These are phyloP conservation scores for Eucalyptus melliodora DNA, from an alignment of 345 rosid species.

Conservation along the genomic window DNA sequence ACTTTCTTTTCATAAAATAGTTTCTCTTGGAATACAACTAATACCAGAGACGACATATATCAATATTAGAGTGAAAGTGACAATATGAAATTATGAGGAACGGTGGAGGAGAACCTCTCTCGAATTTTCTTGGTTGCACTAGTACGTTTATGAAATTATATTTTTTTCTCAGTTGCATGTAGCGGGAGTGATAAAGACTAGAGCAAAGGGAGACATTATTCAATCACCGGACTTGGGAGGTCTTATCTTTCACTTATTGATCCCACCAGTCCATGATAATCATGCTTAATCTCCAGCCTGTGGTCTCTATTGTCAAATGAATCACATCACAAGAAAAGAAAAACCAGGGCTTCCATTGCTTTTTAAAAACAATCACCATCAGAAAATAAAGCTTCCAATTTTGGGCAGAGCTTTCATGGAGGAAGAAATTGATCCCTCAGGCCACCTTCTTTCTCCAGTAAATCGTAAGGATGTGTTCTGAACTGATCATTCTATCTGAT, in stretches of 20 bases:
- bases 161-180: neutral
- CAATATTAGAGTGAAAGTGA: neutral
- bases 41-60: rapidly evolving
- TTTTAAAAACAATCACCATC: neutral
- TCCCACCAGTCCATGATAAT: neutral
- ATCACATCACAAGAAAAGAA: neutral
- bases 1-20: neutral
- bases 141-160: neutral
- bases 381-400: neutral
- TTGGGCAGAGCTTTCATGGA: neutral
- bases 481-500: neutral
- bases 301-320: neutral
- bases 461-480: neutral
- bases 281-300: neutral
- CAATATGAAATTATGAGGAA: neutral
- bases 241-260: neutral
- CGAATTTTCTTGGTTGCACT: neutral
- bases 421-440: neutral
- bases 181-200: neutral
- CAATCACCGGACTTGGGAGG: neutral
- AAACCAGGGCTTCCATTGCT: neutral
- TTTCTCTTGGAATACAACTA: neutral
- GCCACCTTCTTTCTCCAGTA: neutral
- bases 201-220: neutral
- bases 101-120: neutral